phyloP scores from a whole-genome alignment of 2,329 filamentous ascomycete genomes.

The Penicillium hordei region DNA sequence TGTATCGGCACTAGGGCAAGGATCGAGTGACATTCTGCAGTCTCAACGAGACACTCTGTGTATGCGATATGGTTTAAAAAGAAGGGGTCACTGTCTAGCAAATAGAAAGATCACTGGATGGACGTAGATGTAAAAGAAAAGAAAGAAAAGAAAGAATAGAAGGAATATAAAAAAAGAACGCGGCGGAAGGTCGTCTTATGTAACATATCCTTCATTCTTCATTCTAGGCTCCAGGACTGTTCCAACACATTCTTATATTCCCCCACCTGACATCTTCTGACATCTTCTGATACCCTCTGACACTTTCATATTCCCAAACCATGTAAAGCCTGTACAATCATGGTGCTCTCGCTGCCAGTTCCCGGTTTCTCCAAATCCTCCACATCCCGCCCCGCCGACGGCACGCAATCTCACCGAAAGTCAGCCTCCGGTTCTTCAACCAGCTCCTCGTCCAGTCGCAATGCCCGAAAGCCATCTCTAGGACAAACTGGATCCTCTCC shows the following conservation, averaged over 20 bases:
- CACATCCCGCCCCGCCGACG: conserved; percentile 31
- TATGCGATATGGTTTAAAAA: background rate
- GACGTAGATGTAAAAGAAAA: background rate
- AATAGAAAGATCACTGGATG: background rate
- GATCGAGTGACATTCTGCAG: background rate
- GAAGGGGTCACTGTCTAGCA: background rate
- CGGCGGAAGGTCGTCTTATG: background rate
- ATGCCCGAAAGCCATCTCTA: conserved; percentile 15
- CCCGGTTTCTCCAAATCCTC: conserved; percentile 38
- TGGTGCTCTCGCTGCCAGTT: conserved; percentile 42
- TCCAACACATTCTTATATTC: background rate
- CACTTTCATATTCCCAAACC: background rate
- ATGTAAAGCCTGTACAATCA: conserved; percentile 35
- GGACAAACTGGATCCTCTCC: conserved; percentile 17
- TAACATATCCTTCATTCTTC: background rate
- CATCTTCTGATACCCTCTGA: background rate
- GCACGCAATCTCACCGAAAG: conserved; percentile 15
- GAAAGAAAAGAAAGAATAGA: too few species aligned
- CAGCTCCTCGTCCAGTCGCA: conserved; percentile 17
- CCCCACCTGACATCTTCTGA: background rate
- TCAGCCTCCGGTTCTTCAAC: conserved; percentile 15
- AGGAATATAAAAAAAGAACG: too few species aligned
- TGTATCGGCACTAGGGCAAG: background rate
- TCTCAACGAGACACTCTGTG: background rate
- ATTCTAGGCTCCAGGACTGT: background rate